phyloP scores from a whole-genome alignment of 441 rosid genomes.

The Bocquillonia castaneifolia region DNA sequence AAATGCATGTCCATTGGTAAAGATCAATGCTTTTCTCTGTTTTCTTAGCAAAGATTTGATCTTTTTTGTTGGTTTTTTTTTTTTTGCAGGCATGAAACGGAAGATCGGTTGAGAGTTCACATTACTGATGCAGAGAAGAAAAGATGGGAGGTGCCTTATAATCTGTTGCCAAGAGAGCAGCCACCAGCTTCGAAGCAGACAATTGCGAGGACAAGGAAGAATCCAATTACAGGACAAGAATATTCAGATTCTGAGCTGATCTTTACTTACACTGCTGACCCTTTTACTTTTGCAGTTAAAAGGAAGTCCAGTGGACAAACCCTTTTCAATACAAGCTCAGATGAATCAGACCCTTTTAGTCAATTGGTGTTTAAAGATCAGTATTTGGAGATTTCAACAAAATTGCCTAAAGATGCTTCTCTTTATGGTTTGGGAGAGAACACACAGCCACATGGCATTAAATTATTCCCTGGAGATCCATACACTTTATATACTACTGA shows the following conservation, averaged over 20 bases:
- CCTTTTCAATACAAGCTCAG: slow-evolving; percentile 72
- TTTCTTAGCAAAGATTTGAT: background rate
- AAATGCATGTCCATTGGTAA: background rate
- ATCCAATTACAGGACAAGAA: slow-evolving; percentile 42
- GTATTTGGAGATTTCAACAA: slow-evolving; percentile 84
- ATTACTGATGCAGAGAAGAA: slow-evolving; percentile 79
- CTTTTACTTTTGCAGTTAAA: slow-evolving; percentile 79
- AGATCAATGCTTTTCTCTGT: background rate
- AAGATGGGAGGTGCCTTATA: slow-evolving; percentile 95
- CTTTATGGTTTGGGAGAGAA: slow-evolving; percentile 90
- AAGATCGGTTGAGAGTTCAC: slow-evolving; percentile 64
- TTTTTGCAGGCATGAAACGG: slow-evolving; percentile 65
- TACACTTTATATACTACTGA: slow-evolving; percentile 86
- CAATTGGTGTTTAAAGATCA: slow-evolving; percentile 86
- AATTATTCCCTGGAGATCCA: slow-evolving; percentile 77
- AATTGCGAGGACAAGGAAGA: slow-evolving; percentile 49
- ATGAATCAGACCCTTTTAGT: slow-evolving; percentile 42
- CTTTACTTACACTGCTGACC: slow-evolving; percentile 65
- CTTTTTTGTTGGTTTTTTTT: background rate
- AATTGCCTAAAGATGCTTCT: slow-evolving; percentile 69
- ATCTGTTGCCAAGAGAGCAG: slow-evolving; percentile 65
- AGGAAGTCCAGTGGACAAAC: slow-evolving; percentile 70
- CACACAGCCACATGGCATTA: slow-evolving; percentile 91
- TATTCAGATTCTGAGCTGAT: slow-evolving; percentile 54
- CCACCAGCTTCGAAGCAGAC: slow-evolving; percentile 50